Evolutionary conservation across 2,329 filamentous ascomycete species (phyloP).

Genomic region (Colletotrichum destructivum): DNA sequence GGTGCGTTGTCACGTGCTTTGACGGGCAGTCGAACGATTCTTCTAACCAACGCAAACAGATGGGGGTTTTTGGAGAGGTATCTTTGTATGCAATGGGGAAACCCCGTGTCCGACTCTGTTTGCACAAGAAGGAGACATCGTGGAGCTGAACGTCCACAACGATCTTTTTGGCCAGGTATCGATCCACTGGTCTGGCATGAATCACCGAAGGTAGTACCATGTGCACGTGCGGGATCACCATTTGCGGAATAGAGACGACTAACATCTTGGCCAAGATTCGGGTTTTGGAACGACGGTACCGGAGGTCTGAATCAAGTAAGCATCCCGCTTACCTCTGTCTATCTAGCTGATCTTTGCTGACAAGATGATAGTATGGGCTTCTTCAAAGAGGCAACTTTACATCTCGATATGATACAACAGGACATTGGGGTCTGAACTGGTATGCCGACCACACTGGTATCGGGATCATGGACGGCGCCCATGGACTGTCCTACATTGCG

Average conservation of each 20-base stretch:
- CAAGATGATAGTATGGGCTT: slow-evolving; percentile 7
- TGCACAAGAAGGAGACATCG: slow-evolving; percentile 22
- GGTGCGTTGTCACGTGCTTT: not conserved
- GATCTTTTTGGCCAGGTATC: slow-evolving; percentile 24
- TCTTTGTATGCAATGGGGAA: slow-evolving; percentile 28
- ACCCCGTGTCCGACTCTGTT: slow-evolving; percentile 21
- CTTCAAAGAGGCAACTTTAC: slow-evolving; percentile 31
- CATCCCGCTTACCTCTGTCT: not conserved
- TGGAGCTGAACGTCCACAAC: slow-evolving; percentile 31
- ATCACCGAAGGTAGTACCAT: slow-evolving; percentile 11
- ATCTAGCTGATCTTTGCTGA: not conserved
- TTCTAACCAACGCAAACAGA: not conserved
- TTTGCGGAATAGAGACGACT: not conserved
- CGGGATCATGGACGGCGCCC: slow-evolving; percentile 29
- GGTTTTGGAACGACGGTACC: slow-evolving; percentile 28
- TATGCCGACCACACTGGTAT: slow-evolving; percentile 30
- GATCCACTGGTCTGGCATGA: slow-evolving; percentile 29
- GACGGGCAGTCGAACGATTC: too few relatives aligned
- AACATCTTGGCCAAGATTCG: not conserved
- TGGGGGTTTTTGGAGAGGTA: slow-evolving; percentile 28
- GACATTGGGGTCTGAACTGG: slow-evolving; percentile 33
- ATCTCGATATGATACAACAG: slow-evolving; percentile 17
- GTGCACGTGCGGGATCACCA: fast-evolving
- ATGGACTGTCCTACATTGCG: slow-evolving; percentile 16
- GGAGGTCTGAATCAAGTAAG: slow-evolving; percentile 28